Conservation (phyloP, 2,329 filamentous ascomycete species). For the Beauveria caledonica region DNA sequence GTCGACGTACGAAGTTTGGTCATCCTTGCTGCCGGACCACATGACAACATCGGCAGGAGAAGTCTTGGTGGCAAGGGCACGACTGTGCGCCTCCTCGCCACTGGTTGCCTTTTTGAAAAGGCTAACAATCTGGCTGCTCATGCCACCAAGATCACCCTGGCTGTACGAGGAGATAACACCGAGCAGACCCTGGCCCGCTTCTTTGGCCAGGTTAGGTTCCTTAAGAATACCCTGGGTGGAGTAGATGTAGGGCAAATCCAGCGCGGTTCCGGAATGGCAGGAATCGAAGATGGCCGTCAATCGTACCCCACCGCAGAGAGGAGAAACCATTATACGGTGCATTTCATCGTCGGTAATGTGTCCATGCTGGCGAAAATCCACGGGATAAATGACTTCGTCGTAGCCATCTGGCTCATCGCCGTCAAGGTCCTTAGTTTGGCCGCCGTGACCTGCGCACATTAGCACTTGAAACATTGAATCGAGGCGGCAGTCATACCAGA, state of each 20-base stretch:
- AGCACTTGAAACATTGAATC: background rate
- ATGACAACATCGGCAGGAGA: constrained; percentile 93
- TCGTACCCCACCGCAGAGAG: constrained; percentile 46
- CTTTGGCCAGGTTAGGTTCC: constrained; percentile 59
- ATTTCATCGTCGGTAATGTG: constrained; percentile 81
- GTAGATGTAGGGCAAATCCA: constrained; percentile 61
- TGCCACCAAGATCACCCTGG: constrained; percentile 70
- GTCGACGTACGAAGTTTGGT: constrained; percentile 74
- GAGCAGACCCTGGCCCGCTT: constrained; percentile 56
- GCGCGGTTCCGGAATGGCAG: constrained; percentile 58
- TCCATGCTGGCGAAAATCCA: constrained; percentile 70
- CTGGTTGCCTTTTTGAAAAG: constrained; percentile 84
- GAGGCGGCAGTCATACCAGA: constrained; percentile 54
- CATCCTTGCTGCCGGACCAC: constrained; percentile 95
- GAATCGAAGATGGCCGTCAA: constrained; percentile 58
- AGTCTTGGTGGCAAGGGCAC: constrained; percentile 79
- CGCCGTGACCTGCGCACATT: constrained; percentile 54
- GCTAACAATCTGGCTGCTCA: constrained; percentile 70
- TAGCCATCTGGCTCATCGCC: constrained; percentile 76
- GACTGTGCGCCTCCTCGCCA: constrained; percentile 74
- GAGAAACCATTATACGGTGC: constrained; percentile 62
- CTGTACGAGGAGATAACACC: constrained; percentile 51
- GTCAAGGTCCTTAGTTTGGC: constrained; percentile 72
- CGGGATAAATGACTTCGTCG: constrained; percentile 77
- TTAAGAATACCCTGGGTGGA: constrained; percentile 61